These are phyloP conservation scores for Melanopsichium pennsylvanicum DNA, from an alignment of 1,284 basidiomycete species.

Conservation along the genomic window DNA sequence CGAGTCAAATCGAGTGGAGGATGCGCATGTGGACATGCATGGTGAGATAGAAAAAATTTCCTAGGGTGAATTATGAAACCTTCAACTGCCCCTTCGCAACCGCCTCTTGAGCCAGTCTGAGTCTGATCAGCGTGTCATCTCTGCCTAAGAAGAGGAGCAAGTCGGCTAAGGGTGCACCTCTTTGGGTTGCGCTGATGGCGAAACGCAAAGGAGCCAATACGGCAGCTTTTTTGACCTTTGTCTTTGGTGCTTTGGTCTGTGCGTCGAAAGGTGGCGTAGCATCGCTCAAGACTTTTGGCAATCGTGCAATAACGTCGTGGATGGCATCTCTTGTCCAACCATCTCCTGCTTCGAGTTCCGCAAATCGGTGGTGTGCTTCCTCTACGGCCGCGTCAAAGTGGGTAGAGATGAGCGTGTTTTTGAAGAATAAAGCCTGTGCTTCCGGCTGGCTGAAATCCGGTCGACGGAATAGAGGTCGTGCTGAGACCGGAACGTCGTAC, in stretches of 20 bases:
- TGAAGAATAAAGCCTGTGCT: not conserved
- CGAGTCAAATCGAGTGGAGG: too few species aligned
- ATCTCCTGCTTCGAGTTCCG: not conserved
- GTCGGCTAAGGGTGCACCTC: constrained; percentile 38
- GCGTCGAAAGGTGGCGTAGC: constrained; percentile 1
- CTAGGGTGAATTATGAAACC: too few species aligned
- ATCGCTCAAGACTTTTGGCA: constrained; percentile 14
- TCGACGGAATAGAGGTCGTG: constrained; percentile 13
- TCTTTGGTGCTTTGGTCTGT: not conserved
- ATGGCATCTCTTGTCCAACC: constrained; percentile 18
- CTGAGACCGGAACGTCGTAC: constrained; percentile 24
- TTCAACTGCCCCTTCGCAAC: not conserved
- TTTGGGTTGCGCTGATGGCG: constrained; percentile 22
- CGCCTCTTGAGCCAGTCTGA: constrained; percentile 12
- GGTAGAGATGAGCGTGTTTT: constrained; percentile 10
- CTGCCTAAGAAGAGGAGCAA: constrained; percentile 31
- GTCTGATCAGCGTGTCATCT: constrained; percentile 2
- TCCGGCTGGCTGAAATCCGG: constrained; percentile 1
- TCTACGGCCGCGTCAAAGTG: constrained; percentile 13
- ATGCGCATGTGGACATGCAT: too few species aligned
- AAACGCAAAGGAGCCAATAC: constrained; percentile 40
- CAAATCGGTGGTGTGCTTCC: constrained; percentile 3
- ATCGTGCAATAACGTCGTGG: constrained; percentile 12
- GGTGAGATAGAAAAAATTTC: too few species aligned
- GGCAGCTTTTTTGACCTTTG: constrained; percentile 34